Conservation (phyloP, 306 rosid species). For the Castanea crenata region DNA sequence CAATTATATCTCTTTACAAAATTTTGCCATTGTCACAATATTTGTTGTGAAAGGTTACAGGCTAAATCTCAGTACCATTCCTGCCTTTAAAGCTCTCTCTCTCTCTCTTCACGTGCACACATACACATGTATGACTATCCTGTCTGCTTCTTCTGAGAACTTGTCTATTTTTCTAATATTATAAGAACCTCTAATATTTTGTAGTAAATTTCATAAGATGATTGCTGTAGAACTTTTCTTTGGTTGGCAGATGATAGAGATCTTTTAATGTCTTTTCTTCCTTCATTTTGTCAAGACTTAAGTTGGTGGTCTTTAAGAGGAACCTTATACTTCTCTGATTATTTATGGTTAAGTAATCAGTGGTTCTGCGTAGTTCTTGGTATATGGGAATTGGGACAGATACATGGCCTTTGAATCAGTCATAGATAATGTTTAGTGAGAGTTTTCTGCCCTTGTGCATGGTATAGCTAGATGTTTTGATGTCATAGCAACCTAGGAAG, state of each 20-base stretch:
- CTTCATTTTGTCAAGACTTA: background rate
- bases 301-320: background rate
- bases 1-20: background rate
- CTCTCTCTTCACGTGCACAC: background rate
- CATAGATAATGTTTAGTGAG: background rate
- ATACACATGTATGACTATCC: background rate
- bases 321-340: background rate
- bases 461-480: background rate
- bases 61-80: background rate
- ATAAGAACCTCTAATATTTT: background rate
- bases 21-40: background rate
- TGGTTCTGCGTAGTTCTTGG: background rate
- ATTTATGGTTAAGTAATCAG: background rate
- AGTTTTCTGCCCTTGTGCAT: background rate
- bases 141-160: background rate
- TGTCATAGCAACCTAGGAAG: background rate
- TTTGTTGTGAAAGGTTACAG: background rate
- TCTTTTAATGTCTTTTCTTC: background rate
- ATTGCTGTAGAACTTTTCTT: background rate
- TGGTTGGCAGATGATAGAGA: background rate
- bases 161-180: background rate
- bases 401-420: background rate
- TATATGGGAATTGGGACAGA: background rate
- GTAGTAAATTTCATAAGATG: background rate
- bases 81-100: background rate